Conservation (phyloP, 441 rosid species). For the Erodium moschatum region DNA sequence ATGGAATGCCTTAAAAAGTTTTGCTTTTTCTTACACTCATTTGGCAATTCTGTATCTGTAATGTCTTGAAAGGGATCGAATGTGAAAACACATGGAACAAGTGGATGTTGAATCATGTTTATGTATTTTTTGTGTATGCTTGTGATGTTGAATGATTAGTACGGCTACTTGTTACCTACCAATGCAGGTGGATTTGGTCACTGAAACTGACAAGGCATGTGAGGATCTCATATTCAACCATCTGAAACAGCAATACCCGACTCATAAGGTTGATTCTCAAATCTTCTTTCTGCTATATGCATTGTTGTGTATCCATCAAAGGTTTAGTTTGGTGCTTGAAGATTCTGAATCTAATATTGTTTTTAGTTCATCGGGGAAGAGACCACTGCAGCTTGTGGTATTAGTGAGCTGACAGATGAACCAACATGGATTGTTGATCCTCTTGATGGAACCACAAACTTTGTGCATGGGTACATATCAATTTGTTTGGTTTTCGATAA, state of each 20-base stretch:
- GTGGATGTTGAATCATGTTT: not conserved
- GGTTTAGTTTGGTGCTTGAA: not conserved
- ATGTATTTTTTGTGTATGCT: not conserved
- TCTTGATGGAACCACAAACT: slow-evolving; percentile 96
- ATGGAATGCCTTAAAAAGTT: too few relatives aligned
- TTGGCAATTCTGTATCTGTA: not conserved
- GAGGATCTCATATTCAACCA: slow-evolving; percentile 82
- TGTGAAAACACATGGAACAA: too few relatives aligned
- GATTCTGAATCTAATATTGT: slow-evolving; percentile 13
- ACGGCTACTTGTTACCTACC: not conserved
- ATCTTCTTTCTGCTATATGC: slow-evolving; percentile 4
- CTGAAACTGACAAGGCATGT: slow-evolving; percentile 93
- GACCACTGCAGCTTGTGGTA: slow-evolving; percentile 77
- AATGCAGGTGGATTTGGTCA: slow-evolving; percentile 81
- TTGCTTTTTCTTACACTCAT: too few relatives aligned
- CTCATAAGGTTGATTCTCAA: slow-evolving; percentile 49
- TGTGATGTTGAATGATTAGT: not conserved
- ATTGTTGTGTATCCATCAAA: not conserved
- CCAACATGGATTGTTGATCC: slow-evolving; percentile 99
- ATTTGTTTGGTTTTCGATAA: slow-evolving; percentile 8
- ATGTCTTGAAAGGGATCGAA: too few relatives aligned
- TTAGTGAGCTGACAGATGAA: slow-evolving; percentile 67
- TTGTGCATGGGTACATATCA: slow-evolving; percentile 72
- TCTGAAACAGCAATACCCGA: slow-evolving; percentile 53
- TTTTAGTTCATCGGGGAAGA: slow-evolving; percentile 92